These are phyloP conservation scores for Neocatenulostroma microsporum DNA, from an alignment of 2,329 filamentous ascomycete genomes.

Conservation along the genomic window DNA sequence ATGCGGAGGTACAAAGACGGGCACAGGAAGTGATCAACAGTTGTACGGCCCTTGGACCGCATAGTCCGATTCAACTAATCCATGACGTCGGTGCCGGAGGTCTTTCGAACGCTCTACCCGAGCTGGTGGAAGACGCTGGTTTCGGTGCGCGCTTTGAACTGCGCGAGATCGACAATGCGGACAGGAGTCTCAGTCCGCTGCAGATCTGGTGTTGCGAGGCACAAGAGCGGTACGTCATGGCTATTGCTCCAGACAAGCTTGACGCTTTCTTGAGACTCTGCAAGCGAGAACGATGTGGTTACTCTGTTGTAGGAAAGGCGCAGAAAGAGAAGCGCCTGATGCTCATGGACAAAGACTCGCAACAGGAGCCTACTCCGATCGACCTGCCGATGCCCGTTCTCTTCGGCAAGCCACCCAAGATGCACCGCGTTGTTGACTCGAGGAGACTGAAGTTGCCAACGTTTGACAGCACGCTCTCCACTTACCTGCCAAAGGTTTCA, in stretches of 20 bases:
- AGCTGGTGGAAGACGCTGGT: slow-evolving; percentile 85
- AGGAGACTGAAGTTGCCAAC: slow-evolving; percentile 58
- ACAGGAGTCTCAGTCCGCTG: slow-evolving; percentile 85
- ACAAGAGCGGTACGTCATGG: slow-evolving; percentile 90
- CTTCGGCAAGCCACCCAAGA: slow-evolving; percentile 79
- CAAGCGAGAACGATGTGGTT: slow-evolving; percentile 81
- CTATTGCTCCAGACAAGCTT: slow-evolving; percentile 72
- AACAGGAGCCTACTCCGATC: slow-evolving; percentile 67
- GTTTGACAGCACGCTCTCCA: slow-evolving; percentile 68
- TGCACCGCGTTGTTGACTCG: slow-evolving; percentile 65
- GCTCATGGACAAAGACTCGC: slow-evolving; percentile 71
- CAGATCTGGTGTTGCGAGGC: slow-evolving; percentile 98
- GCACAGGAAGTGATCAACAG: slow-evolving; percentile 98
- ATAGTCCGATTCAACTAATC: slow-evolving; percentile 92
- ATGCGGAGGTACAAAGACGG: slow-evolving; percentile 89
- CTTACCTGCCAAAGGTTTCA: slow-evolving; percentile 54
- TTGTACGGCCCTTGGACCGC: slow-evolving; percentile 71
- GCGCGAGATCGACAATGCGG: slow-evolving; percentile 85
- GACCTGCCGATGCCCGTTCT: slow-evolving; percentile 82
- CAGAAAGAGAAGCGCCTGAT: slow-evolving; percentile 66
- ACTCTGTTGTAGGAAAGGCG: slow-evolving; percentile 81
- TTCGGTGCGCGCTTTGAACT: slow-evolving; percentile 88
- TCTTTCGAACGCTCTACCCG: slow-evolving; percentile 73
- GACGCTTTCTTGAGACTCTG: slow-evolving; percentile 63
- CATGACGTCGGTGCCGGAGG: slow-evolving; percentile 96